phyloP scores from a whole-genome alignment of 1,284 basidiomycete species.

The Rhodofomes roseus region DNA sequence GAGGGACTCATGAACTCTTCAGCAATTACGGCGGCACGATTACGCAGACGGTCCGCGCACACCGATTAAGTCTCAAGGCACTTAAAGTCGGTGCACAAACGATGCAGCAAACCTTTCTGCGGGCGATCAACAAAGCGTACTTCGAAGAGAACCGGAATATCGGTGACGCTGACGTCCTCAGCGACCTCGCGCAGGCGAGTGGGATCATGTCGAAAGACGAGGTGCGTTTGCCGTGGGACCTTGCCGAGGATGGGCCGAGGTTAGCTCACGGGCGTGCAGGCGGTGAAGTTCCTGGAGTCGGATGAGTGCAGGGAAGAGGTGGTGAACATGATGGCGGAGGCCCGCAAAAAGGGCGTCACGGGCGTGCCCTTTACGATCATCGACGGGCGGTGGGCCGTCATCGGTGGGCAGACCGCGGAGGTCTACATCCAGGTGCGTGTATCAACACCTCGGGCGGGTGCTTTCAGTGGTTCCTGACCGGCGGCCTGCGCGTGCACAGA shows the following conservation, averaged over 20 bases:
- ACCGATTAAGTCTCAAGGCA: constrained; percentile 73
- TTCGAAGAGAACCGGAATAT: constrained; percentile 68
- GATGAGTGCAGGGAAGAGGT: constrained; percentile 69
- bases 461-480: neutral
- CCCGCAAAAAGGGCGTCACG: constrained; percentile 66
- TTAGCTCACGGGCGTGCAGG: constrained; percentile 21
- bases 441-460: neutral
- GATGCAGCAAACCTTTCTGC: constrained; percentile 55
- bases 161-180: constrained; percentile 53
- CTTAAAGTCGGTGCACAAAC: constrained; percentile 62
- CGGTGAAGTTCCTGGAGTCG: constrained; percentile 57
- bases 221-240: constrained; percentile 34
- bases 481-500: constrained; percentile 14
- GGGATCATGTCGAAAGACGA: constrained; percentile 61
- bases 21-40: constrained; percentile 57
- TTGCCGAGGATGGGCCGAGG: neutral
- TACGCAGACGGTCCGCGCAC: constrained; percentile 63
- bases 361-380: constrained; percentile 82
- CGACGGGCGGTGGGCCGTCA: constrained; percentile 75
- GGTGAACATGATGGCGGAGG: constrained; percentile 61
- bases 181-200: constrained; percentile 53
- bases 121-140: constrained; percentile 62
- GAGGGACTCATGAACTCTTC: neutral
- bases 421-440: constrained; percentile 64
- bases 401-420: constrained; percentile 69